Percentiles rank a stretch among this genome's conserved stretches.
Conservation (phyloP, 208 protist species). For the Endotrypanum monterogeii region DNA sequence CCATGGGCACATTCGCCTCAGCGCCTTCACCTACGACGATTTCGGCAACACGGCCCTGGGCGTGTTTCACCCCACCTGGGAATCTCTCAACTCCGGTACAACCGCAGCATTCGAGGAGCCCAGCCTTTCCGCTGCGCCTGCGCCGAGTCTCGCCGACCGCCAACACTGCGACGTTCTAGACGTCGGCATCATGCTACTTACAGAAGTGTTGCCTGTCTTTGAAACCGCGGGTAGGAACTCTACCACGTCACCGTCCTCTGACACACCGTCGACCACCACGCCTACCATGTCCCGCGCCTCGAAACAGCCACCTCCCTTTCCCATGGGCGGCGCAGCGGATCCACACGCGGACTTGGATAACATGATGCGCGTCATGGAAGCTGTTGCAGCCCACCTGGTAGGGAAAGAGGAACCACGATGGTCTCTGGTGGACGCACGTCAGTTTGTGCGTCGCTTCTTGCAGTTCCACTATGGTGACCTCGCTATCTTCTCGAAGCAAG, state of each 20-base stretch:
- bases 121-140: background rate
- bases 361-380: slow-evolving; percentile 41
- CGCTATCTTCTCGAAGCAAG: slow-evolving; percentile 49
- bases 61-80: slow-evolving; percentile 45
- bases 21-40: slow-evolving; percentile 78
- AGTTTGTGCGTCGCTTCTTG: slow-evolving; percentile 62
- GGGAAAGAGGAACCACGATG: slow-evolving; percentile 60
- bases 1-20: slow-evolving; percentile 55
- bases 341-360: slow-evolving; percentile 22
- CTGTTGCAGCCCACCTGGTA: slow-evolving; percentile 61
- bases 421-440: slow-evolving; percentile 54
- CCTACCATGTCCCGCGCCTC: slow-evolving; percentile 11
- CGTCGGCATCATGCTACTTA: slow-evolving; percentile 42
- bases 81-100: slow-evolving; percentile 2
- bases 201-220: slow-evolving; percentile 25
- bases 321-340: background rate
- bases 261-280: background rate
- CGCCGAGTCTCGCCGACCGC: slow-evolving; percentile 17
- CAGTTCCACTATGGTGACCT: slow-evolving; percentile 39
- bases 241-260: slow-evolving; percentile 1
- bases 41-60: slow-evolving; percentile 73
- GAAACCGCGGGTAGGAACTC: background rate
- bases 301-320: slow-evolving; percentile 3
- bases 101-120: background rate
- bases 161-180: slow-evolving; percentile 32